These are phyloP conservation scores for Aspergillus ibericus DNA, from an alignment of 2,329 filamentous ascomycete species.

Conservation along the genomic window DNA sequence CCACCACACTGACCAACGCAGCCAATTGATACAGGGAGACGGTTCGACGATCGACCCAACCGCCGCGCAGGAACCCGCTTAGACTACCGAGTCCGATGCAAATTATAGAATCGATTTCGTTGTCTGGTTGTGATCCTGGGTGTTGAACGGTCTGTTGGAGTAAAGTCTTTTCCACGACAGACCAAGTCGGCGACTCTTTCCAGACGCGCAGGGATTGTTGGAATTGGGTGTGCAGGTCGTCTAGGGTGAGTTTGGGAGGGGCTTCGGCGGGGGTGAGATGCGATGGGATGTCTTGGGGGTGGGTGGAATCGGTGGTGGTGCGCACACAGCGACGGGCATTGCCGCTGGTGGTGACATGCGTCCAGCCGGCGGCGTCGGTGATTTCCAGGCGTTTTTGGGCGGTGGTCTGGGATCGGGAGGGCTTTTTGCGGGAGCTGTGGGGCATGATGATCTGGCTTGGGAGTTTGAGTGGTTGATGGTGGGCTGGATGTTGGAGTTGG, in stretches of 20 bases:
- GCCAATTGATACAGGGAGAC: conserved; percentile 45
- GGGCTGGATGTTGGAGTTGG: background rate
- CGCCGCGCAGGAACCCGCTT: conserved; percentile 43
- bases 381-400: conserved; percentile 37
- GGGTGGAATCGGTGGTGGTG: conserved; percentile 7
- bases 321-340: conserved; percentile 29
- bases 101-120: conserved; percentile 29
- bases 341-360: conserved; percentile 39
- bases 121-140: background rate
- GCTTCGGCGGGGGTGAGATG: conserved; percentile 34
- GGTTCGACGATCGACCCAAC: conserved; percentile 43
- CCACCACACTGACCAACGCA: conserved; percentile 33
- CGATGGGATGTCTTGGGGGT: background rate
- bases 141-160: background rate
- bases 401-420: background rate
- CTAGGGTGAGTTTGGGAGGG: conserved; percentile 32
- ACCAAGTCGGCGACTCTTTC: conserved; percentile 32
- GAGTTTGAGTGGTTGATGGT: background rate
- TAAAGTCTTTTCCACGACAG: conserved; percentile 15
- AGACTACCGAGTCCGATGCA: conserved; percentile 45
- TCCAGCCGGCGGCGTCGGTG: conserved; percentile 45
- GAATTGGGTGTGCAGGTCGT: conserved; percentile 34
- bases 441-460: conserved; percentile 27
- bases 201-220: conserved; percentile 29
- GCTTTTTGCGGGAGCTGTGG: conserved; percentile 33